Conservation (phyloP, 768 basidiomycete genomes). For the Candolleomyces aberdarensis region DNA sequence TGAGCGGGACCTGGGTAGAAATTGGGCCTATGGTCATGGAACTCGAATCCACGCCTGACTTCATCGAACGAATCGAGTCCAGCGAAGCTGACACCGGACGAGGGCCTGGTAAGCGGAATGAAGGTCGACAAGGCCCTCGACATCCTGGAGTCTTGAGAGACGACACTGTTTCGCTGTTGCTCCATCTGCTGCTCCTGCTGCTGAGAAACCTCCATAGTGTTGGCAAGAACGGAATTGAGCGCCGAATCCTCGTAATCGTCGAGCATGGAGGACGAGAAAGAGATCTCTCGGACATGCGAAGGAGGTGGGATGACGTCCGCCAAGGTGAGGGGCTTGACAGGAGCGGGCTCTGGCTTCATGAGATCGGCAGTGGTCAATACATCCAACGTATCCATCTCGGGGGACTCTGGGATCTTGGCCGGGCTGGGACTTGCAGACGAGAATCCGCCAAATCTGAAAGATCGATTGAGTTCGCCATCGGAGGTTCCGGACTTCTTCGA, state of each 20-base stretch:
- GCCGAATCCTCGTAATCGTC: constrained; percentile 48
- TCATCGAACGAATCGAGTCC: constrained; percentile 78
- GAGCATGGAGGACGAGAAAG: constrained; percentile 37
- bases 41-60: constrained; percentile 77
- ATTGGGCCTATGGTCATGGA: constrained; percentile 53
- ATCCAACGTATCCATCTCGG: constrained; percentile 11
- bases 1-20: constrained; percentile 53
- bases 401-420: constrained; percentile 23
- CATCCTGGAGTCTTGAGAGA: constrained; percentile 9
- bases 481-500: constrained; percentile 47
- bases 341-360: not conserved
- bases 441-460: constrained; percentile 72
- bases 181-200: not conserved
- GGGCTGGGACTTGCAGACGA: constrained; percentile 1
- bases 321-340: constrained; percentile 46
- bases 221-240: constrained; percentile 52
- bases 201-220: constrained; percentile 25
- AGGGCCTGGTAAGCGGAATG: constrained; percentile 33
- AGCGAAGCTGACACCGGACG: constrained; percentile 62
- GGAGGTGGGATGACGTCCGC: constrained; percentile 76
- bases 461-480: constrained; percentile 63
- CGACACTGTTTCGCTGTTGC: constrained; percentile 23
- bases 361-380: not conserved
- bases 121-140: constrained; percentile 4
- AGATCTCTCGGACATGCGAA: constrained; percentile 46